These are phyloP conservation scores for Fennellomyces sp. DNA, from an alignment of 371 early-diverging fungal genomes.

Conservation along the genomic window DNA sequence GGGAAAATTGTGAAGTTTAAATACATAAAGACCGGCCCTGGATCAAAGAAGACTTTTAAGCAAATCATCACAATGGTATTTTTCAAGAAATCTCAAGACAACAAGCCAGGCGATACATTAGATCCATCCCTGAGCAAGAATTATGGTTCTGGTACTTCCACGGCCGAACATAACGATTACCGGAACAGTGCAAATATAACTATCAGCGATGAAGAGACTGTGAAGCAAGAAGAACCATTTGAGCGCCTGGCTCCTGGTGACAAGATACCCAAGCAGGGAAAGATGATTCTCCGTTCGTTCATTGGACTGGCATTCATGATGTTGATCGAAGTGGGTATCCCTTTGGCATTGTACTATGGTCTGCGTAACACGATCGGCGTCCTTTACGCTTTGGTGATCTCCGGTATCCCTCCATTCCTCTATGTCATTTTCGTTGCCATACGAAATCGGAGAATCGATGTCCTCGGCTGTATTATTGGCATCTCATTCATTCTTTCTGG, in stretches of 20 bases:
- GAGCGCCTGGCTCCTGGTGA: background rate
- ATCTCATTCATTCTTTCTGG: slow-evolving; percentile 45
- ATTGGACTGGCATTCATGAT: slow-evolving; percentile 16
- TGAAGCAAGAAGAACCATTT: background rate
- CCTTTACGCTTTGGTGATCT: slow-evolving; percentile 41
- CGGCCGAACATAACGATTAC: too few relatives aligned
- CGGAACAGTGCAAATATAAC: too few relatives aligned
- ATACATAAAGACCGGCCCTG: too few relatives aligned
- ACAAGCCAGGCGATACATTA: too few relatives aligned
- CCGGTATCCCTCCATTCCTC: slow-evolving; percentile 51
- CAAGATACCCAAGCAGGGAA: background rate
- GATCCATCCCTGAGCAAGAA: too few relatives aligned
- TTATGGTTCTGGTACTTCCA: too few relatives aligned
- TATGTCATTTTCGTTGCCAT: slow-evolving; percentile 26
- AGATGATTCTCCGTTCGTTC: background rate
- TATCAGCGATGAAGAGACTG: too few relatives aligned
- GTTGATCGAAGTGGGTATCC: slow-evolving; percentile 34
- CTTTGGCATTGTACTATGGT: slow-evolving; percentile 40
- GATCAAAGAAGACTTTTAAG: too few relatives aligned
- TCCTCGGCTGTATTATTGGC: slow-evolving; percentile 40
- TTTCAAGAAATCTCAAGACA: too few relatives aligned
- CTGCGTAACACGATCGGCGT: slow-evolving; percentile 26
- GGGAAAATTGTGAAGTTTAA: background rate
- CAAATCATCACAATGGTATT: too few relatives aligned
- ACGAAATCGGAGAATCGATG: slow-evolving; percentile 31